Conservation (phyloP, 176 grass and related monocot genomes). For the Oryza brachyantha region DNA sequence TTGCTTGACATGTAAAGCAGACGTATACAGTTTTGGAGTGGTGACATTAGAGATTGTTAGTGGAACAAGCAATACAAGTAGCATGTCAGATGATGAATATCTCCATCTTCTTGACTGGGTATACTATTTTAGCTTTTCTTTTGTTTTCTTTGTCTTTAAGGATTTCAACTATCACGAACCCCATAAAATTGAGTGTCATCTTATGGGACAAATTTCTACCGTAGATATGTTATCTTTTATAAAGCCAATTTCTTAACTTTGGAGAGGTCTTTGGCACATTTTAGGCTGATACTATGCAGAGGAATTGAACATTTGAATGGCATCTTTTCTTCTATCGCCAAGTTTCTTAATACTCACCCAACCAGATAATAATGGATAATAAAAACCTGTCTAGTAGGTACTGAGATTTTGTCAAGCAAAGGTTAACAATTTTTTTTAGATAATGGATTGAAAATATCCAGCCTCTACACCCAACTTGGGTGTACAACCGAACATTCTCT, state of each 20-base stretch:
- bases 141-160: not conserved
- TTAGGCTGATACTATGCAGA: not conserved
- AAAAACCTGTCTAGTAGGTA: not conserved
- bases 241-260: not conserved
- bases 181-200: not conserved
- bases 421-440: not conserved
- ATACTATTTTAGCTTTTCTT: conserved; percentile 22
- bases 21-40: conserved; percentile 84
- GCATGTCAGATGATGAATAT: conserved; percentile 56
- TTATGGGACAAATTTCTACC: not conserved
- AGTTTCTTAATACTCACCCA: not conserved
- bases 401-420: not conserved
- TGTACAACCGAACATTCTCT: too few species aligned
- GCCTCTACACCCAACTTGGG: too few species aligned
- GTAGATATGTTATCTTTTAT: conserved; percentile 1
- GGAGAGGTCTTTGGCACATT: not conserved
- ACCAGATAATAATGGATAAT: not conserved
- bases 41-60: conserved; percentile 75
- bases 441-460: too few species aligned
- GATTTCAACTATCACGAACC: not conserved
- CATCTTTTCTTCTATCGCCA: not conserved
- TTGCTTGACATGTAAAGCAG: conserved; percentile 84
- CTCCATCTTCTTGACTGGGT: conserved; percentile 91
- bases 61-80: conserved; percentile 63
- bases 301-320: not conserved